Evolutionary conservation across 1,284 basidiomycete species (phyloP).

Genomic region (Peniophora sp.): DNA sequence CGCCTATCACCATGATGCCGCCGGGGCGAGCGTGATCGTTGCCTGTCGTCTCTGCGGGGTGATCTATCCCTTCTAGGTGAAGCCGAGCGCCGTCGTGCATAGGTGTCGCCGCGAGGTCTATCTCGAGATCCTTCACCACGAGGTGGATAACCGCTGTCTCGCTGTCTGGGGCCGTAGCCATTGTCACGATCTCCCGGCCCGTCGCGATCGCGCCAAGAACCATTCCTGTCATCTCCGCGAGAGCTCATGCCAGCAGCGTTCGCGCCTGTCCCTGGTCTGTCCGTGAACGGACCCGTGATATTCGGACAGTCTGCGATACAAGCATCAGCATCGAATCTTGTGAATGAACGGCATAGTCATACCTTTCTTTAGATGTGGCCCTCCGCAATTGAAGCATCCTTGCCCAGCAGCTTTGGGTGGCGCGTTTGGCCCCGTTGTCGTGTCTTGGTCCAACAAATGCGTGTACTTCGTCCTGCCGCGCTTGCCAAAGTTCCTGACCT

Average conservation of each 20-base stretch:
- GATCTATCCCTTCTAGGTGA: constrained; percentile 10
- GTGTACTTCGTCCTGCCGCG: constrained; percentile 91
- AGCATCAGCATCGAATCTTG: background rate
- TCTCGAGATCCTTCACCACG: constrained; percentile 17
- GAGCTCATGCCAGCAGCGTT: constrained; percentile 31
- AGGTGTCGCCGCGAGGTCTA: constrained; percentile 15
- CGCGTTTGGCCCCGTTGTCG: constrained; percentile 46
- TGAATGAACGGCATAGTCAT: constrained; percentile 11
- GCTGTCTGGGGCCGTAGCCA: constrained; percentile 9
- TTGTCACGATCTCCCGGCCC: constrained; percentile 1
- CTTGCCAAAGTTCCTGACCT: constrained; percentile 95
- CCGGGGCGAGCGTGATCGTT: constrained; percentile 5
- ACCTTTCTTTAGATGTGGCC: constrained; percentile 87
- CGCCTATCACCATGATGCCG: constrained; percentile 10
- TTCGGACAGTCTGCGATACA: constrained; percentile 60
- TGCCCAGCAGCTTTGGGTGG: constrained; percentile 46
- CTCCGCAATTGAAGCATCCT: constrained; percentile 89
- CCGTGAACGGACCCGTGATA: constrained; percentile 42
- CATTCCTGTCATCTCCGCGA: constrained; percentile 17
- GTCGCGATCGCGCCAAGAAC: constrained; percentile 34
- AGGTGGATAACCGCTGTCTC: constrained; percentile 4
- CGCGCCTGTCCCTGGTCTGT: constrained; percentile 34
- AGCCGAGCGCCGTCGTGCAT: constrained; percentile 6
- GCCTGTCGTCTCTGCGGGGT: constrained; percentile 16
- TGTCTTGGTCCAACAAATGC: constrained; percentile 93